Evolutionary conservation across 2,329 filamentous ascomycete genomes (phyloP).

Genomic region (Fusarium continuum): DNA sequence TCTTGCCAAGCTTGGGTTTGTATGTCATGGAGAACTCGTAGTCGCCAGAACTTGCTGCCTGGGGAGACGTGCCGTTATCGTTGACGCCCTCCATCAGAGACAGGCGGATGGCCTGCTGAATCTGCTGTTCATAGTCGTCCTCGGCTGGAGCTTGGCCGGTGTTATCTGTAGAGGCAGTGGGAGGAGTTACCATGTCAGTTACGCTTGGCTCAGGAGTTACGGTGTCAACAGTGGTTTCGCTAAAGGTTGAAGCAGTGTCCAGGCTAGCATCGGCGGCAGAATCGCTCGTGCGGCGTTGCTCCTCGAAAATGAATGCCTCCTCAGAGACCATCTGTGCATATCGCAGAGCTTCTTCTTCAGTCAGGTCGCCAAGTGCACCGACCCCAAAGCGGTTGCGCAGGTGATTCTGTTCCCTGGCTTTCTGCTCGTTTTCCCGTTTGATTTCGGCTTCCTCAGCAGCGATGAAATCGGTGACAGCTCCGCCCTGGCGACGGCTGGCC

Average conservation of each 20-base stretch:
- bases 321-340: constrained; percentile 74
- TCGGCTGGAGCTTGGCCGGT: constrained; percentile 42
- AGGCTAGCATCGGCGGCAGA: constrained; percentile 59
- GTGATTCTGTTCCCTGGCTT: constrained; percentile 72
- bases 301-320: constrained; percentile 66
- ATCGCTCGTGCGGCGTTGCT: constrained; percentile 63
- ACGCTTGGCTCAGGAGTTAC: constrained; percentile 66
- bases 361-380: constrained; percentile 71
- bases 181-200: constrained; percentile 50
- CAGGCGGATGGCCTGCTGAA: constrained; percentile 70
- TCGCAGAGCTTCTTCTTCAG: constrained; percentile 70
- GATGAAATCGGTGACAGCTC: constrained; percentile 82
- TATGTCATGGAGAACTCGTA: constrained; percentile 62
- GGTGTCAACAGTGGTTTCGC: constrained; percentile 55
- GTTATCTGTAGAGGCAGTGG: constrained; percentile 18
- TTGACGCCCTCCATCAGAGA: constrained; percentile 66
- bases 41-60: constrained; percentile 56
- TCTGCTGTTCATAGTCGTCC: constrained; percentile 67
- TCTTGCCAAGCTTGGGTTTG: constrained; percentile 55
- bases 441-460: constrained; percentile 85
- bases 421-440: constrained; percentile 73
- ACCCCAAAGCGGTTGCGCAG: constrained; percentile 86
- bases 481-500: constrained; percentile 65
- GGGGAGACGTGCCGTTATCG: constrained; percentile 57
- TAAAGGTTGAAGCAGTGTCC: constrained; percentile 54